Percentiles rank a stretch among this genome's conserved stretches.
These are phyloP conservation scores for Calonectria pteridis DNA, from an alignment of 2,329 filamentous ascomycete genomes.

Conservation along the genomic window DNA sequence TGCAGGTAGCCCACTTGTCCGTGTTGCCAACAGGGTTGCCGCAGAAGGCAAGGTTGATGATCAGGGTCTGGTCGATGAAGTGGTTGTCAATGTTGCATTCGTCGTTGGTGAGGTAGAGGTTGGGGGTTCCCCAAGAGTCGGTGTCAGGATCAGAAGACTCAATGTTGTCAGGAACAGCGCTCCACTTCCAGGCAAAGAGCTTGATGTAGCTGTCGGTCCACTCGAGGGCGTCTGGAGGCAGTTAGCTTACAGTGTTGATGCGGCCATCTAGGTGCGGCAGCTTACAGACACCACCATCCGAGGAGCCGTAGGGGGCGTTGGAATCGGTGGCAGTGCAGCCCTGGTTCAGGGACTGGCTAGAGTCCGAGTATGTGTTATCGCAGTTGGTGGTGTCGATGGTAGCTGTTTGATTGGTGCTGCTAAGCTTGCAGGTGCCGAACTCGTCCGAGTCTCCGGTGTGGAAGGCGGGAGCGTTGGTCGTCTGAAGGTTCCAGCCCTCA, in stretches of 20 bases:
- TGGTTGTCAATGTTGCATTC: slow-evolving; percentile 73
- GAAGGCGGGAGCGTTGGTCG: slow-evolving; percentile 68
- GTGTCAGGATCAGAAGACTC: slow-evolving; percentile 67
- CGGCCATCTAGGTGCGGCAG: slow-evolving; percentile 52
- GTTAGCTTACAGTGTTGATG: slow-evolving; percentile 32
- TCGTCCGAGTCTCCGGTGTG: slow-evolving; percentile 59
- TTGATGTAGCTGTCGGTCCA: slow-evolving; percentile 57
- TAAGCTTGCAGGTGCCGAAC: slow-evolving; percentile 53
- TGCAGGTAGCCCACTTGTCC: slow-evolving; percentile 34
- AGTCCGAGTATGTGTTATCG: slow-evolving; percentile 50
- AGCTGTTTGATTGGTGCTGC: slow-evolving; percentile 46
- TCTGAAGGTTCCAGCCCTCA: slow-evolving; percentile 72
- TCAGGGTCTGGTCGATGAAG: slow-evolving; percentile 77
- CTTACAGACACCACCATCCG: slow-evolving; percentile 56
- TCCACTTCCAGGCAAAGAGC: slow-evolving; percentile 55
- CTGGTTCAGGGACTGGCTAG: slow-evolving; percentile 51
- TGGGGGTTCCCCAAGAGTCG: slow-evolving; percentile 72
- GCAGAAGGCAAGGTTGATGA: slow-evolving; percentile 82
- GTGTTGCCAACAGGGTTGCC: slow-evolving; percentile 72
- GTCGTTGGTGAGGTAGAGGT: slow-evolving; percentile 68
- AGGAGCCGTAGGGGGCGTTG: slow-evolving; percentile 53
- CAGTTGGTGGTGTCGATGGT: slow-evolving; percentile 54
- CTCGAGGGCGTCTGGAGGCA: slow-evolving; percentile 52
- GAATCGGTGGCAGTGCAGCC: slow-evolving; percentile 57
- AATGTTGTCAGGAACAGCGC: slow-evolving; percentile 50